phyloP scores from a whole-genome alignment of 768 basidiomycete genomes.

The Mycena indigotica region DNA sequence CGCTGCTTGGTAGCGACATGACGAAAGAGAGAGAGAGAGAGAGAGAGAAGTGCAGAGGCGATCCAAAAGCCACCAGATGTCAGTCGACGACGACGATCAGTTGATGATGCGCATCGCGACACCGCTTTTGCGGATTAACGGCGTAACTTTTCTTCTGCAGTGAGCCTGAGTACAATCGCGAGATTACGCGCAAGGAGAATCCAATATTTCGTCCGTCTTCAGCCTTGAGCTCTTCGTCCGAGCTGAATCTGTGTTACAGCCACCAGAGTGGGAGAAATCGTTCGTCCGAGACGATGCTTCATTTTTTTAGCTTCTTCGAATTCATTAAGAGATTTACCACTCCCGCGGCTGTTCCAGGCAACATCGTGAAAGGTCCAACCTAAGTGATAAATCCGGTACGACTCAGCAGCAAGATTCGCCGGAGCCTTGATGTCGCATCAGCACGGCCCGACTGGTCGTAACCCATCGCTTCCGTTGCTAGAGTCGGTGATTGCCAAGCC shows the following conservation, averaged over 20 bases:
- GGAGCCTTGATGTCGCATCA: not conserved
- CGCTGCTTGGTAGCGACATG: not conserved
- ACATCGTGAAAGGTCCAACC: too few species aligned
- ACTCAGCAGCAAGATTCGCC: not conserved
- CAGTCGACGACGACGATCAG: not conserved
- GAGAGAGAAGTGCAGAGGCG: not conserved
- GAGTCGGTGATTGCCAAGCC: not conserved
- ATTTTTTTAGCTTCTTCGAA: too few species aligned
- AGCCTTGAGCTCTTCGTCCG: not conserved
- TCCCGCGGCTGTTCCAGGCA: too few species aligned
- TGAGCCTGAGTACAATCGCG: not conserved
- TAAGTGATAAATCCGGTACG: not conserved
- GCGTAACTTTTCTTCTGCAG: not conserved
- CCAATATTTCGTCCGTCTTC: not conserved
- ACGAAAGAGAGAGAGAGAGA: not conserved
- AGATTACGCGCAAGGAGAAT: not conserved
- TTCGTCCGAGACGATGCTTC: not conserved
- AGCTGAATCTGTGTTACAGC: not conserved
- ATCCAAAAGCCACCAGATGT: not conserved
- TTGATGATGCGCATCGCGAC: not conserved
- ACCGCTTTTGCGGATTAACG: not conserved
- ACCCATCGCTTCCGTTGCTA: not conserved
- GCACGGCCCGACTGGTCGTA: not conserved
- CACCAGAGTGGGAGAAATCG: not conserved
- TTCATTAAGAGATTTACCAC: too few species aligned